Base-by-base conservation (phyloP, 148 eudicot genomes). In the Rhododendron kiyosumense region DNA sequence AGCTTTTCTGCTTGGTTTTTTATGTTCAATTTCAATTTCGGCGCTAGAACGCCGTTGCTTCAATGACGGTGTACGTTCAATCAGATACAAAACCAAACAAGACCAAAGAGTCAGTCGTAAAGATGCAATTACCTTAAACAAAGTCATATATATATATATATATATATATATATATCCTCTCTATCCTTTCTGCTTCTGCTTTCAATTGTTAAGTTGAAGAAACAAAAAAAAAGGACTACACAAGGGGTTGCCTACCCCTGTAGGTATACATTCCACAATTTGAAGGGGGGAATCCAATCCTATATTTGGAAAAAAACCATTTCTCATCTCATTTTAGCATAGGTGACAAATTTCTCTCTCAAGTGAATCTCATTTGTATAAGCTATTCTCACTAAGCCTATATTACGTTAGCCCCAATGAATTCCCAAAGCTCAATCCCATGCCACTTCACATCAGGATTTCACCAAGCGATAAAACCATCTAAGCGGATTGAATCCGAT, bases 401-500 rank as follows among this genome's bases (percentile, higher is more conserved):
- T 26, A 46, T 65, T 65, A 65, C 73, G 26, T 26, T 10, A 26
- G 5, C 18, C 75, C 52, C 26, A 63, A 63, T 63, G 28, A 41
- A 43, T 61, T 15, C 14, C 51, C 30, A 13, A 41, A 46, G 26
- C 28, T 28, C 30, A 67, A 45, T 10, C n/a, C 51, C 65, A 26
- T n/a, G 24, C 26, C 43, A 15, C 24, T 65, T 83, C 22, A 13
- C 15, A 1, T 41, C 38, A 63, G 30, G 49, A 59, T 83, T 7
- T 26, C 22, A 0, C 24, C 52, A 26, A 46, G 26, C 18, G 7
- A 15, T 67, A 59, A 41, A 18, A 61, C 28, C 15, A 12, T 13
- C 63, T 71, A 48, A 6, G 85, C 34, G 79, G 49, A 73, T 49
- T 84, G 67, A 20, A 12, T 49, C 48, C 12, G 85, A 84, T 84